Conservation (phyloP, 129 eudicot species). For the Silybum marianum region DNA sequence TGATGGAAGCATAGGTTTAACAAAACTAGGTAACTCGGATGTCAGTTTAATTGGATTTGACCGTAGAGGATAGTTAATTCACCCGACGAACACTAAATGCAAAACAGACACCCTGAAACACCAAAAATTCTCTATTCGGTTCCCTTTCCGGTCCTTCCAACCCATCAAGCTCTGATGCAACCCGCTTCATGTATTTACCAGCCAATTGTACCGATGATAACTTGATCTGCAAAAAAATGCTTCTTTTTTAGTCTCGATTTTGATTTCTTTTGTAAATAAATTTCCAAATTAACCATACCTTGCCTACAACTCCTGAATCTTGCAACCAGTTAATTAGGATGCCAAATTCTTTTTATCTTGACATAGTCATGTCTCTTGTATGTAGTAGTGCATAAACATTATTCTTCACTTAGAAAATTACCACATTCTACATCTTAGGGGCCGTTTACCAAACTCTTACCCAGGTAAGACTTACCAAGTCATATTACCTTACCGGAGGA, state of each 20-base stretch:
- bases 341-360: slow-evolving; percentile 89
- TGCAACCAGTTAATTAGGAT: slow-evolving; percentile 87
- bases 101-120: slow-evolving; percentile 95
- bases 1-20: no score
- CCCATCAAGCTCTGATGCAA: slow-evolving; percentile 87
- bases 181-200: slow-evolving; percentile 91
- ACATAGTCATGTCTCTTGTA: slow-evolving; percentile 92
- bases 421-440: no score
- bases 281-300: slow-evolving; percentile 48
- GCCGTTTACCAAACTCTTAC: no score
- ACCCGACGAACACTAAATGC: slow-evolving; percentile 99
- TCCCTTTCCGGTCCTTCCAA: slow-evolving; percentile 87
- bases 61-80: neutral
- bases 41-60: neutral
- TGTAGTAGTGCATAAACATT: slow-evolving; percentile 90
- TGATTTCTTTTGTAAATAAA: neutral
- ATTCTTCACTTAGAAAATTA: slow-evolving; percentile 67
- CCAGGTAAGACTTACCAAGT: no score
- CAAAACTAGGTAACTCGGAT: no score
- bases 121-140: slow-evolving; percentile 92
- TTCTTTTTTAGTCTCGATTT: neutral
- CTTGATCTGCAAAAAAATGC: slow-evolving; percentile 63
- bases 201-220: slow-evolving; percentile 96
- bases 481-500: no score
- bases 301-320: slow-evolving; percentile 92